Percentiles rank a stretch among this genome's conserved stretches.
phyloP scores from a whole-genome alignment of 176 grass and related monocot species.

The Dendrocalamus sinicus region DNA sequence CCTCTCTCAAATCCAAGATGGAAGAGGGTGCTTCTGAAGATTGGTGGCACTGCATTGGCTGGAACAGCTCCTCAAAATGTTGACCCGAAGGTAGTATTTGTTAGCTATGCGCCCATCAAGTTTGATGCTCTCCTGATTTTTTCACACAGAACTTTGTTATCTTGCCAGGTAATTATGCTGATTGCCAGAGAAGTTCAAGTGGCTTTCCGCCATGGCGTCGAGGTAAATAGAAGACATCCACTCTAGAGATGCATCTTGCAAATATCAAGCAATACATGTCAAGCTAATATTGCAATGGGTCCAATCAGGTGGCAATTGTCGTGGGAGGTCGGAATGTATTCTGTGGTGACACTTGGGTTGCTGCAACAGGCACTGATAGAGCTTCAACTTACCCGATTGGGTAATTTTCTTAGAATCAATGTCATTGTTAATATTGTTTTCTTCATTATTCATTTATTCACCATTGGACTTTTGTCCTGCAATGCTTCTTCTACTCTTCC shows the following conservation, averaged over 20 bases:
- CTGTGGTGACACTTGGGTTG: slow-evolving; percentile 74
- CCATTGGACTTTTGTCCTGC: neutral
- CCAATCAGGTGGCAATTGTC: slow-evolving; percentile 82
- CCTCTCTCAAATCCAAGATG: slow-evolving; percentile 66
- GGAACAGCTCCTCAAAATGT: slow-evolving; percentile 72
- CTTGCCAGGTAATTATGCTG: slow-evolving; percentile 77
- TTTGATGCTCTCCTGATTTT: slow-evolving; percentile 13
- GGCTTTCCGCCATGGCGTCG: slow-evolving; percentile 67
- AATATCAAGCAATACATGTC: slow-evolving; percentile 1
- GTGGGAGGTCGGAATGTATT: slow-evolving; percentile 92
- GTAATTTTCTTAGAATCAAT: slow-evolving; percentile 48
- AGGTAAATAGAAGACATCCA: slow-evolving; percentile 56
- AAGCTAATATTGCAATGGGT: slow-evolving; percentile 24
- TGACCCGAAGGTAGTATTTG: slow-evolving; percentile 77
- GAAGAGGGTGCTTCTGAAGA: slow-evolving; percentile 93
- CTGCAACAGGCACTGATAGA: slow-evolving; percentile 80
- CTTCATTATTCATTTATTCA: neutral
- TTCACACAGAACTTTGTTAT: slow-evolving; percentile 27
- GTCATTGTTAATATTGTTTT: neutral
- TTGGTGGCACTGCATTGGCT: slow-evolving; percentile 66
- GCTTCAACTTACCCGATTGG: slow-evolving; percentile 80
- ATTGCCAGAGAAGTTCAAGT: slow-evolving; percentile 92
- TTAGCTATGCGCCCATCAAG: slow-evolving; percentile 7
- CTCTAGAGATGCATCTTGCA: neutral
- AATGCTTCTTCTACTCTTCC: neutral